These are phyloP conservation scores for Metschnikowia amazonensis DNA, from an alignment of 805 yeast genomes.

Conservation along the genomic window DNA sequence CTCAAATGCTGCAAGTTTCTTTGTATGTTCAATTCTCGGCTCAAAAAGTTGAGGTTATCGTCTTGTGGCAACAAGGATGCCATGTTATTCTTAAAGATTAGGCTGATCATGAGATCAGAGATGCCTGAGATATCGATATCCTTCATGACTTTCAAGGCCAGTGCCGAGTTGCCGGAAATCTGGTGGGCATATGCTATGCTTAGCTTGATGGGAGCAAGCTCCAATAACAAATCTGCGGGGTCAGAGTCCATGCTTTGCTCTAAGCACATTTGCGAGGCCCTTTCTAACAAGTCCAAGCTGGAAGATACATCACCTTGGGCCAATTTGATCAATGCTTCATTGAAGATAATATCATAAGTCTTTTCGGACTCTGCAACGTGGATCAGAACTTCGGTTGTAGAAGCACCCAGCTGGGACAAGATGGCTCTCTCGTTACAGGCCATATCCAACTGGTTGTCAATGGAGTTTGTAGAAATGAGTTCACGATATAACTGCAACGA, in stretches of 20 bases:
- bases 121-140: slow-evolving; percentile 22
- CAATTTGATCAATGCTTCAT: slow-evolving; percentile 50
- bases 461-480: slow-evolving; percentile 31
- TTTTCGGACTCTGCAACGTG: slow-evolving; percentile 16
- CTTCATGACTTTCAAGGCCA: slow-evolving; percentile 13
- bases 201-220: slow-evolving; percentile 56
- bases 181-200: slow-evolving; percentile 57
- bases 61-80: slow-evolving; percentile 23
- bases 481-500: slow-evolving; percentile 47
- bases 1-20: slow-evolving; percentile 22
- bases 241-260: slow-evolving; percentile 29
- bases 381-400: slow-evolving; percentile 3
- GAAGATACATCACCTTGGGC: slow-evolving; percentile 34
- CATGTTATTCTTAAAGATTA: slow-evolving; percentile 45
- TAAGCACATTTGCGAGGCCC: slow-evolving; percentile 44
- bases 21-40: slow-evolving; percentile 32
- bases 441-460: slow-evolving; percentile 49
- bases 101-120: slow-evolving; percentile 38
- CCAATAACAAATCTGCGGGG: slow-evolving; percentile 45
- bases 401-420: slow-evolving; percentile 45
- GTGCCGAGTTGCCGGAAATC: slow-evolving; percentile 7
- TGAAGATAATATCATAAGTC: slow-evolving; percentile 59
- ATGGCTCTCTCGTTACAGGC: slow-evolving; percentile 65
- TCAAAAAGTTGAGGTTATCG: slow-evolving; percentile 22
- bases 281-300: slow-evolving; percentile 43